These are phyloP conservation scores for Cryphonectria naterciae DNA, from an alignment of 2,329 filamentous ascomycete genomes.

Conservation along the genomic window DNA sequence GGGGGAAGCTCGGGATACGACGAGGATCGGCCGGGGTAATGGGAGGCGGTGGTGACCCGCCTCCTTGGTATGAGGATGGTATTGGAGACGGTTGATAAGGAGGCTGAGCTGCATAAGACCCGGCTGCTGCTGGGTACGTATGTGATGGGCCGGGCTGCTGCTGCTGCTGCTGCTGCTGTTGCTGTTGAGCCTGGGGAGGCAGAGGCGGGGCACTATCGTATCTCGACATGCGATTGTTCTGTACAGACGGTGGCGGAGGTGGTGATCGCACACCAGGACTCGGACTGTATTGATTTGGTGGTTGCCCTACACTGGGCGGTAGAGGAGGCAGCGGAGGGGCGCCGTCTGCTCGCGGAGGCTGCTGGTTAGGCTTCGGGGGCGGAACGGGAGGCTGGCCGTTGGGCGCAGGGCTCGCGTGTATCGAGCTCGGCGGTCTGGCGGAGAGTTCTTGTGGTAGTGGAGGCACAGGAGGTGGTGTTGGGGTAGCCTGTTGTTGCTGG, in stretches of 20 bases:
- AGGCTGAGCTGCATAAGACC: conserved; percentile 39
- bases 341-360: conserved; percentile 37
- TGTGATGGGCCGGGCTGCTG: conserved; percentile 21
- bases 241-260: conserved; percentile 30
- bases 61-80: conserved; percentile 30
- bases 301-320: conserved; percentile 38
- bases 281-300: conserved; percentile 31
- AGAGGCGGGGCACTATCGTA: conserved; percentile 41
- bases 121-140: conserved; percentile 29
- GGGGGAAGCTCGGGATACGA: conserved; percentile 26
- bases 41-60: conserved; percentile 26
- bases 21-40: conserved; percentile 22
- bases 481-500: conserved; percentile 38
- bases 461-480: conserved; percentile 68
- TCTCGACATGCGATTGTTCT: conserved; percentile 37
- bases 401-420: conserved; percentile 39
- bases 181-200: conserved; percentile 33
- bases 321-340: conserved; percentile 40
- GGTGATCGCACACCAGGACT: conserved; percentile 22
- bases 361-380: conserved; percentile 57
- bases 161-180: background rate
- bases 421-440: conserved; percentile 43
- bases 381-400: conserved; percentile 51
- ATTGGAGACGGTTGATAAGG: conserved; percentile 21
- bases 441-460: conserved; percentile 70